Percentiles rank a stretch among this genome's conserved stretches.
phyloP scores from a whole-genome alignment of 2,329 filamentous ascomycete genomes.

The Arthrobotrys megalospora region DNA sequence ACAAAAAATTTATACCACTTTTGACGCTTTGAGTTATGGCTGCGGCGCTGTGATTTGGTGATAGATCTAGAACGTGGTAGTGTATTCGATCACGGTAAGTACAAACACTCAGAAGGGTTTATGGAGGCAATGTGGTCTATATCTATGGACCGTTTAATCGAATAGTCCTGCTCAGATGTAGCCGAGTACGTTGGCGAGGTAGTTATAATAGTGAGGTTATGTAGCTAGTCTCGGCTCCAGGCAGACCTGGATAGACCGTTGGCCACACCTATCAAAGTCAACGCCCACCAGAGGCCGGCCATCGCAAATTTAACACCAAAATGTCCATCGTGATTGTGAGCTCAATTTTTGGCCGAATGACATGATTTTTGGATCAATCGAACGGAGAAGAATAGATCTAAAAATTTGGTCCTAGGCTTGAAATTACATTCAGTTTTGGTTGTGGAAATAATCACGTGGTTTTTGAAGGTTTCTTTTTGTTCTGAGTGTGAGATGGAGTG shows the following conservation, averaged over 20 bases:
- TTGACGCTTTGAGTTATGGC: constrained; percentile 1
- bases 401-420: neutral
- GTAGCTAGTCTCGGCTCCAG: too few relatives aligned
- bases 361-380: constrained; percentile 3
- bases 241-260: too few relatives aligned
- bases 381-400: neutral
- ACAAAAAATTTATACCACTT: constrained; percentile 45
- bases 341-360: neutral
- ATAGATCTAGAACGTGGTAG: neutral
- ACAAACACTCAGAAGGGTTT: too few relatives aligned
- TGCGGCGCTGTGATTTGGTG: neutral
- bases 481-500: neutral
- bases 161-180: too few relatives aligned
- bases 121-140: too few relatives aligned
- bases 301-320: too few relatives aligned
- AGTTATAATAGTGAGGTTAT: too few relatives aligned
- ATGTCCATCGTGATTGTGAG: neutral
- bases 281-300: too few relatives aligned
- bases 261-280: too few relatives aligned
- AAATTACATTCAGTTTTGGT: neutral
- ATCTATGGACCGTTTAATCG: too few relatives aligned
- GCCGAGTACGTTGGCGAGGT: too few relatives aligned
- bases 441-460: constrained; percentile 4
- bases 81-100: too few relatives aligned
- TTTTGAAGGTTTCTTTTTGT: neutral